Base-by-base conservation (phyloP, 768 basidiomycete genomes). In the Asterophora lycoperdoides region DNA sequence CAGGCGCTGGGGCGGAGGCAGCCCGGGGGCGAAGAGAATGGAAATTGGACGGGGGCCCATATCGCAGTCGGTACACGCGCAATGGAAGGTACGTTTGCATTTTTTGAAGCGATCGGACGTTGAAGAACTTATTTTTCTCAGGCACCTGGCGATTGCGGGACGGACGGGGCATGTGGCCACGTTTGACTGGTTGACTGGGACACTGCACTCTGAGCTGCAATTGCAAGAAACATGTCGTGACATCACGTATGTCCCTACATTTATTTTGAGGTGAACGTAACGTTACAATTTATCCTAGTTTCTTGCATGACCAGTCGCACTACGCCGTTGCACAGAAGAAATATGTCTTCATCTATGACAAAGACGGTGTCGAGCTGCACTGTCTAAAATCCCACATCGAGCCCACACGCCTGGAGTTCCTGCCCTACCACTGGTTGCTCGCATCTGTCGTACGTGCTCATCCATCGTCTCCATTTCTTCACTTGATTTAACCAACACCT, bases 321-420 rank as follows among this genome's bases (percentile, higher is more conserved):
- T 93, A 87, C 60, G 95, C 95, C 1, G 93, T 96, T 8, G 95
- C 95, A 0, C 95, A 99, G 68, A 89, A 91, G 67, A 89, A 93
- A 74, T 90, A 95, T 62, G 89, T 88, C 14, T 99, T 89, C 67
- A 92, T 99, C 38, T 98, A 99, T 55, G 96, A 98, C 67, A 79
- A 84, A 28, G 81, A 92, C 56, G 95, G 96, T 17, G 86, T 96
- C 11, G 96, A 98, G 63, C 67, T 99, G 4, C 96, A 98, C 60
- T 76, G 82, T 54, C 72, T 93, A 11, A 86, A 86, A 62, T 72
- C 81, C 0, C 90, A 93, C 57, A 79, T 96, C 52, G 96, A 98
- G 59, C 88, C 92, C 1, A 91, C 89, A 5, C 74, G 86, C 51
- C 77, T 99, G 33, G 91, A 94, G 59, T 98, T 92, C 63, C 75